Percentiles rank a stretch among this genome's conserved stretches.
These are phyloP conservation scores for Aaosphaeria pasadenensis DNA, from an alignment of 2,329 filamentous ascomycete species.

Conservation along the genomic window DNA sequence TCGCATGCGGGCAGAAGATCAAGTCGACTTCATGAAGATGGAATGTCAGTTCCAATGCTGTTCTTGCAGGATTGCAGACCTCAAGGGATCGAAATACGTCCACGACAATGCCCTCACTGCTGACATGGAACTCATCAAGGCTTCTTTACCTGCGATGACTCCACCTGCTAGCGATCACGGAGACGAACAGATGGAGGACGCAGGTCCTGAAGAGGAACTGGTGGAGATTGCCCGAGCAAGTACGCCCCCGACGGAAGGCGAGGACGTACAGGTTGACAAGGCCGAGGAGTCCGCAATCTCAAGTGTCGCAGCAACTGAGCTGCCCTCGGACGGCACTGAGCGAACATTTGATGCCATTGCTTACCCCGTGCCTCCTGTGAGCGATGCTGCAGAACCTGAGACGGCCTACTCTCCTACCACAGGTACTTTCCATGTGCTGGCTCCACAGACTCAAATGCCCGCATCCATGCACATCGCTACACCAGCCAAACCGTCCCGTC, in stretches of 20 bases:
- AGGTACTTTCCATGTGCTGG: slow-evolving; percentile 34
- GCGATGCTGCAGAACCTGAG: slow-evolving; percentile 14
- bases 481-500: slow-evolving; percentile 12
- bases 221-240: slow-evolving; percentile 13
- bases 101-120: slow-evolving; percentile 33
- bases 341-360: slow-evolving; percentile 8
- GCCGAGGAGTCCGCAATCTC: not conserved
- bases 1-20: slow-evolving; percentile 67
- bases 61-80: slow-evolving; percentile 50
- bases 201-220: slow-evolving; percentile 19
- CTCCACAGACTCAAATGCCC: slow-evolving; percentile 26
- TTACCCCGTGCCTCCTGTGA: slow-evolving; percentile 5
- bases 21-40: slow-evolving; percentile 72
- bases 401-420: slow-evolving; percentile 37
- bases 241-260: slow-evolving; percentile 17
- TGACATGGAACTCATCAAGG: slow-evolving; percentile 37
- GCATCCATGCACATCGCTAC: slow-evolving; percentile 5
- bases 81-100: slow-evolving; percentile 37
- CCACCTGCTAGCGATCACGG: slow-evolving; percentile 63
- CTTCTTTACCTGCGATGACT: slow-evolving; percentile 55
- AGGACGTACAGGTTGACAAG: not conserved
- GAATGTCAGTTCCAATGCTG: slow-evolving; percentile 71
- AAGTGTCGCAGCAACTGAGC: not conserved
- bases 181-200: slow-evolving; percentile 33
- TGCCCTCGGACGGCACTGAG: slow-evolving; percentile 1